A percentile compares a stretch with the other conserved stretches of the same genome.
These are phyloP conservation scores for Phytophthora hybrid DNA, from an alignment of 352 stramenopile genomes.

Conservation along the genomic window DNA sequence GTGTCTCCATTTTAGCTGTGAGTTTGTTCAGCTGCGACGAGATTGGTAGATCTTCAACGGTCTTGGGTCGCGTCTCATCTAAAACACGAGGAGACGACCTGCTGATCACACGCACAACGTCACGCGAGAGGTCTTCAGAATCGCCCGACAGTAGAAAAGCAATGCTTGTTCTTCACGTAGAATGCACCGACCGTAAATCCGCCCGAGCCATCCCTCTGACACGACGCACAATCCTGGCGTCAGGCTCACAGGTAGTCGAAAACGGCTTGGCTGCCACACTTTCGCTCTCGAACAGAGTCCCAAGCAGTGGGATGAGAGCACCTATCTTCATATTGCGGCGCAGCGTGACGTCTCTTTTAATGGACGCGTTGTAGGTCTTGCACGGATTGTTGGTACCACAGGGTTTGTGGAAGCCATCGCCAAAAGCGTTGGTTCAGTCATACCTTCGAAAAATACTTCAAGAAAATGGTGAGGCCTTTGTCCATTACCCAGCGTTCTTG, in stretches of 20 bases:
- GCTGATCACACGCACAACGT: slow-evolving; percentile 1
- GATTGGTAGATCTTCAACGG: background rate
- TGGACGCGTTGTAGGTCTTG: slow-evolving; percentile 1
- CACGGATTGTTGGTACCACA: slow-evolving; percentile 33
- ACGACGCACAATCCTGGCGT: background rate
- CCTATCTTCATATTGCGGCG: slow-evolving; percentile 21
- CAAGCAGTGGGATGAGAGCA: background rate
- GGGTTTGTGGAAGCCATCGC: slow-evolving; percentile 22
- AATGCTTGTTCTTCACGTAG: background rate
- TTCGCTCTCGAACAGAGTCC: slow-evolving; percentile 7
- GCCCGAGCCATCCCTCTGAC: background rate
- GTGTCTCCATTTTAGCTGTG: background rate
- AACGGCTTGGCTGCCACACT: background rate
- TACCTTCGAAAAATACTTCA: background rate
- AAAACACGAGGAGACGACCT: background rate
- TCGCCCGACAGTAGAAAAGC: no score
- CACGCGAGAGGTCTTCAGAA: background rate
- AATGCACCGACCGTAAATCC: background rate
- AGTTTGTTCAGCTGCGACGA: background rate
- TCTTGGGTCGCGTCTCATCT: background rate
- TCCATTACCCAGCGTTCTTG: slow-evolving; percentile 4
- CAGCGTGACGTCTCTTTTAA: slow-evolving; percentile 17
- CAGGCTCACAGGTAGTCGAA: background rate
- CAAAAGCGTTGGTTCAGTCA: no score
- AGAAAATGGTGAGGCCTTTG: background rate